Percentiles rank a stretch among this genome's conserved stretches.
These are phyloP conservation scores for Besnoitia besnoiti DNA, from an alignment of 169 alveolate species.

Conservation along the genomic window DNA sequence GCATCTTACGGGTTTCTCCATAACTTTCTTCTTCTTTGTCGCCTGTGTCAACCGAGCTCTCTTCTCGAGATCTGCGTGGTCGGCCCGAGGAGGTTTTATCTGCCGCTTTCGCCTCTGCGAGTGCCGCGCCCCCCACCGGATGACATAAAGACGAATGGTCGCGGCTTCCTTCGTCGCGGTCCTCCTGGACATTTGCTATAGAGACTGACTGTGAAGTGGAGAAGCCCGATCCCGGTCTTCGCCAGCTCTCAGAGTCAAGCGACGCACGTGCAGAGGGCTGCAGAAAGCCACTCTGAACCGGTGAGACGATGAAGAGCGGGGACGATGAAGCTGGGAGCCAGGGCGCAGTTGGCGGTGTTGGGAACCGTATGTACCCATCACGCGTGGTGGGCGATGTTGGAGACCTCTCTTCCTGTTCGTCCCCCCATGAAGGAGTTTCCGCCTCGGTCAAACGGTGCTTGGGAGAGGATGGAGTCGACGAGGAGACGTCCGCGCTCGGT, in stretches of 20 bases:
- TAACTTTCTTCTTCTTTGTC: neutral
- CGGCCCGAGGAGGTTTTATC: no score
- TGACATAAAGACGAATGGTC: no score
- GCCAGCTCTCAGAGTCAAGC: neutral
- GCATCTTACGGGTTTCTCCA: neutral
- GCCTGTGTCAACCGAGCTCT: neutral
- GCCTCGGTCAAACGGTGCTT: no score
- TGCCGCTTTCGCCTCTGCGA: no score
- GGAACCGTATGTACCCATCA: neutral
- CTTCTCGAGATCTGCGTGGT: no score
- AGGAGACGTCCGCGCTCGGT: no score
- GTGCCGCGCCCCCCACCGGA: no score
- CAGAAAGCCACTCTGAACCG: neutral
- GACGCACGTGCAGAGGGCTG: neutral
- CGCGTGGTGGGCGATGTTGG: neutral
- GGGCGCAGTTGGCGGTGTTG: neutral
- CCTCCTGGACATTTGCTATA: no score
- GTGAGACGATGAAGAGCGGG: neutral
- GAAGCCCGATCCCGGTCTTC: neutral
- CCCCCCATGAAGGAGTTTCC: neutral
- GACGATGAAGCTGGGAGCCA: neutral
- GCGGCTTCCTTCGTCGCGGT: no score
- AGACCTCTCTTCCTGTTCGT: neutral
- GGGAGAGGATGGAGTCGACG: no score
- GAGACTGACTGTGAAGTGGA: no score